These are phyloP conservation scores for Spirogloea muscicola DNA, from an alignment of 139 green algal genomes.

Conservation along the genomic window DNA sequence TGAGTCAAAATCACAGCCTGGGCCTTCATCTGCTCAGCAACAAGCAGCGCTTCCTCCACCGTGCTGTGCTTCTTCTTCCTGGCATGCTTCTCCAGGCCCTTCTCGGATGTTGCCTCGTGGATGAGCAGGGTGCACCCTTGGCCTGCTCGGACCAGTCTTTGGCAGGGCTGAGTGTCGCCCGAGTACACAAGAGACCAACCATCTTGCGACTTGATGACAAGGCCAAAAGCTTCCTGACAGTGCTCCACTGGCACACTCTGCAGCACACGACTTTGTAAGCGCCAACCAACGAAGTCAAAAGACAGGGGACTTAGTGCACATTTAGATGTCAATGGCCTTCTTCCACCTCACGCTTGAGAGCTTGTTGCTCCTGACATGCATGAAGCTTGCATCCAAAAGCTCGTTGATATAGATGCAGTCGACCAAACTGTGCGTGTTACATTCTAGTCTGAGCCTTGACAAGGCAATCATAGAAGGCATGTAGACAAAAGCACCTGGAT, in stretches of 20 bases:
- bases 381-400: too few species aligned
- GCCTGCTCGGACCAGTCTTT: constrained; percentile 65
- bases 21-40: constrained; percentile 59
- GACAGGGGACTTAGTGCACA: too few species aligned
- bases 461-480: too few species aligned
- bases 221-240: constrained; percentile 67
- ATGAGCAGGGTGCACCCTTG: constrained; percentile 78
- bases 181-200: constrained; percentile 69
- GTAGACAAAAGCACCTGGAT: too few species aligned
- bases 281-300: too few species aligned
- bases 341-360: too few species aligned
- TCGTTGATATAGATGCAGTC: too few species aligned
- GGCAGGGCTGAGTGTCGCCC: constrained; percentile 81
- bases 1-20: constrained; percentile 85
- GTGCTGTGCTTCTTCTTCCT: constrained; percentile 81
- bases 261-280: too few species aligned
- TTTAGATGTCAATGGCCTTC: too few species aligned
- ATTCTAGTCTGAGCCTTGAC: too few species aligned
- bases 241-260: constrained; percentile 56
- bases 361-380: too few species aligned
- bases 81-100: constrained; percentile 68
- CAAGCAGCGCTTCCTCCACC: constrained; percentile 72
- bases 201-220: constrained; percentile 68
- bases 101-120: constrained; percentile 93
- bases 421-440: too few species aligned